phyloP scores from a whole-genome alignment of 192 early-diverging fungal species.

The Fimicolochytrium jonesii region DNA sequence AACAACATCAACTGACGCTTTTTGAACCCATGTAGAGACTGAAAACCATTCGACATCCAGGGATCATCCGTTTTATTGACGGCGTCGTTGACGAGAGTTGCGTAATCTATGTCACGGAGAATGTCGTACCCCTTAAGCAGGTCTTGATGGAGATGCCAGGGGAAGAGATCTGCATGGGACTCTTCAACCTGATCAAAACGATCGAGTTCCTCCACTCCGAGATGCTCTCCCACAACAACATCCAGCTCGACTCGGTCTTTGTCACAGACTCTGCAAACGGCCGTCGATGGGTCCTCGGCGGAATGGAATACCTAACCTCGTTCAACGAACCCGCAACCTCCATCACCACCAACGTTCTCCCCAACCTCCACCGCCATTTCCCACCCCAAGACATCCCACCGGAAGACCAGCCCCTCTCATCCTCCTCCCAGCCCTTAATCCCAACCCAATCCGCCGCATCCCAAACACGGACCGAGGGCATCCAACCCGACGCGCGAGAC shows the following conservation, averaged over 20 bases:
- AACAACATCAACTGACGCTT: neutral
- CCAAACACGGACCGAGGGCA: neutral
- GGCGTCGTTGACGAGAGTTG: slow-evolving; percentile 16
- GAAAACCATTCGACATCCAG: slow-evolving; percentile 34
- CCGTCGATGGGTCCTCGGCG: slow-evolving; percentile 34
- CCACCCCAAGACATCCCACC: slow-evolving; percentile 16
- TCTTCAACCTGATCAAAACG: slow-evolving; percentile 31
- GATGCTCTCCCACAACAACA: slow-evolving; percentile 37
- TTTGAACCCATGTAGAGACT: no score
- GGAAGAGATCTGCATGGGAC: slow-evolving; percentile 32
- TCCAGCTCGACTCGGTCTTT: slow-evolving; percentile 31
- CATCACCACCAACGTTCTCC: no score
- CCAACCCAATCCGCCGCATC: neutral
- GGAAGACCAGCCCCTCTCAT: no score
- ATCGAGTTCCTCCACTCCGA: slow-evolving; percentile 33
- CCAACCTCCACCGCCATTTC: slow-evolving; percentile 12
- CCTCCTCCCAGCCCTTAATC: no score
- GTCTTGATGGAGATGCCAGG: slow-evolving; percentile 13
- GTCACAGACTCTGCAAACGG: slow-evolving; percentile 18
- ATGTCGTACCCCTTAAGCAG: slow-evolving; percentile 26
- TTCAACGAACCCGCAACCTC: slow-evolving; percentile 17
- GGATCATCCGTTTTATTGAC: slow-evolving; percentile 29
- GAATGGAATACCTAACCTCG: slow-evolving; percentile 27
- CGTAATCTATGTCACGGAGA: slow-evolving; percentile 33
- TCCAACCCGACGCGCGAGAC: slow-evolving; percentile 27